Evolutionary conservation across 352 stramenopile genomes (phyloP), one percentile per base, ranked within the genome.

Genomic region (Globisporangium abappressorium): DNA sequence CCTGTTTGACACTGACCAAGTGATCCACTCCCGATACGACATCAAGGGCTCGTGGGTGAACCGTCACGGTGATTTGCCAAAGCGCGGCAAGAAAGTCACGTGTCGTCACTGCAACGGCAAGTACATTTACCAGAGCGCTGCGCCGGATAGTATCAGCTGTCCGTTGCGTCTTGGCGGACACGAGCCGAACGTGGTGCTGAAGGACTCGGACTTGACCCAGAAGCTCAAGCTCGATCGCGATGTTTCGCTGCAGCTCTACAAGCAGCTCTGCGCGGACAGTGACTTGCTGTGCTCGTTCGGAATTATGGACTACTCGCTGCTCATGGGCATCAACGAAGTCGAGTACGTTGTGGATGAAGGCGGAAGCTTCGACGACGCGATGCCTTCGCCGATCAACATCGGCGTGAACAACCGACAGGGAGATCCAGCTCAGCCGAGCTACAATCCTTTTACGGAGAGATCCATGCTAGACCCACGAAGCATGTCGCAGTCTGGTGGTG

Each of bases 41-140:
- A 94, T 98, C 64, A 98, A 98, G 74, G 92, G 92, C 3, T 93
- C 82, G 5, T 97, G 89, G 89, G 86, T 97, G 11, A 95, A 96
- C 59, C 86, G 88, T 30, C 85, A 94, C 43, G 86, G 79, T 24
- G 85, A 93, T 30, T 58, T 92, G 33, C 87, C 89, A 0, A 95
- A 95, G 77, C 79, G 80, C 56, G 90, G 90, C 49, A 96, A 94
- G 75, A 91, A 95, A 53, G 86, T 95, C 18, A 95, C 87, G 47
- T 96, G 88, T 41, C 85, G 89, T n/a, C 87, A 96, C 67, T 96
- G 90, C 82, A 95, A 95, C 62, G 77, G 79, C 71, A 94, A 94
- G 78, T 95, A 94, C 62, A 63, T 82, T 0, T 93, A 87, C 73
- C 76, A 92, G 68, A 90, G 82, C 58, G 75, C 87, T 11, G 74